Conservation (phyloP, 2,329 filamentous ascomycete species). For the Penicillium sp. region DNA sequence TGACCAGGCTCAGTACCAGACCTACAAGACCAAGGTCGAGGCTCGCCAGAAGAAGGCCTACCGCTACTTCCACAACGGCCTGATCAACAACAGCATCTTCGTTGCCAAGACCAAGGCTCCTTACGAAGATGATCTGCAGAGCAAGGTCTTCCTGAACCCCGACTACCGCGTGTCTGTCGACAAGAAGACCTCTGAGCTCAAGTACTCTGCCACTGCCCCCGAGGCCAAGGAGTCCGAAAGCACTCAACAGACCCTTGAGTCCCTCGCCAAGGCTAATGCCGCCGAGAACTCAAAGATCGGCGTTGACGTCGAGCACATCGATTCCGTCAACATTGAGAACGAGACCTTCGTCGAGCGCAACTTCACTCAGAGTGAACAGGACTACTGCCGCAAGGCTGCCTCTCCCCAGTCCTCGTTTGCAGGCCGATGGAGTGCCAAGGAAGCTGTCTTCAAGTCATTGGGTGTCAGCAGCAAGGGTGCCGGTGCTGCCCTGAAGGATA, state of each 20-base stretch:
- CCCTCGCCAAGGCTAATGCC: slow-evolving; percentile 66
- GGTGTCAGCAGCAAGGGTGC: slow-evolving; percentile 84
- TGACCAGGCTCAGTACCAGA: slow-evolving; percentile 75
- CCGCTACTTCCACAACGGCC: slow-evolving; percentile 95
- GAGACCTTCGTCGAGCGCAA: slow-evolving; percentile 93
- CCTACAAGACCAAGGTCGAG: slow-evolving; percentile 85
- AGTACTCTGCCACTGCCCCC: slow-evolving; percentile 68
- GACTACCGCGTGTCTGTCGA: slow-evolving; percentile 80
- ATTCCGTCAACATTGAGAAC: slow-evolving; percentile 86
- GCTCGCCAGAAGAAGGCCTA: slow-evolving; percentile 98
- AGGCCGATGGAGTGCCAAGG: slow-evolving; percentile 95
- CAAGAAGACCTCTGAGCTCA: slow-evolving; percentile 80
- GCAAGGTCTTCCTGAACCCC: slow-evolving; percentile 89
- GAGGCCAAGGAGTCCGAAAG: slow-evolving; percentile 62
- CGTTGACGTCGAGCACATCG: slow-evolving; percentile 88
- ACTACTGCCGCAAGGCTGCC: slow-evolving; percentile 78
- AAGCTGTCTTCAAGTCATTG: slow-evolving; percentile 96
- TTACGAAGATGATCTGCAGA: slow-evolving; percentile 84
- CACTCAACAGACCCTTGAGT: slow-evolving; percentile 74
- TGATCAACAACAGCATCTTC: slow-evolving; percentile 98
- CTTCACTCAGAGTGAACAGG: slow-evolving; percentile 80
- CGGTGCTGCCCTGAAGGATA: slow-evolving; percentile 87
- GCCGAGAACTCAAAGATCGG: slow-evolving; percentile 74
- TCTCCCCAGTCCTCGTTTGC: slow-evolving; percentile 88
- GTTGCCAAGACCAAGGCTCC: slow-evolving; percentile 90